phyloP scores from a whole-genome alignment of 2,329 filamentous ascomycete species.

The Ophiostoma montium region DNA sequence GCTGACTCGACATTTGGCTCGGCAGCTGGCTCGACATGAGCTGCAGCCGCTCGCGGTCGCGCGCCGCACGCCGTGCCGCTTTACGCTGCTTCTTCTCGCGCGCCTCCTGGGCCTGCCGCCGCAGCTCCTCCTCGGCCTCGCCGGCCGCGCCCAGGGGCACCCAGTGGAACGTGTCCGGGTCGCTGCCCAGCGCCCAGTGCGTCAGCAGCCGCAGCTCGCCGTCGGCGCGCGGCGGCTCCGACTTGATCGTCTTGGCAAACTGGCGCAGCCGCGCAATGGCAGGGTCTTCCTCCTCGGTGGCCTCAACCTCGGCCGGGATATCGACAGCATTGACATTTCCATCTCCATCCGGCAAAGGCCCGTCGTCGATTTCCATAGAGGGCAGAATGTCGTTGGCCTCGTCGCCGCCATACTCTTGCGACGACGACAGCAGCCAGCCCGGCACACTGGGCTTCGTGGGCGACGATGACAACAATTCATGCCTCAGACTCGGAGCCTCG shows the following conservation, averaged over 20 bases:
- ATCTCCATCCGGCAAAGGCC: neutral
- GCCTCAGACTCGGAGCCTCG: too few species aligned
- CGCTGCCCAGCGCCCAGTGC: slow-evolving; percentile 23
- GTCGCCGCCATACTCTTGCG: slow-evolving; percentile 4
- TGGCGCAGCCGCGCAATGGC: slow-evolving; percentile 21
- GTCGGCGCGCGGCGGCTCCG: slow-evolving; percentile 14
- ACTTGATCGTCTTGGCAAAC: slow-evolving; percentile 20
- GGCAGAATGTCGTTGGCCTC: neutral
- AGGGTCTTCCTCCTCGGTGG: slow-evolving; percentile 13
- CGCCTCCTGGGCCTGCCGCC: slow-evolving; percentile 13
- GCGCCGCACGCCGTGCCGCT: slow-evolving; percentile 16
- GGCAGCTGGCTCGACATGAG: neutral
- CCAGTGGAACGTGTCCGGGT: slow-evolving; percentile 22
- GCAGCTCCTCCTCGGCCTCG: slow-evolving; percentile 8
- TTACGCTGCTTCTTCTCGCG: slow-evolving; percentile 16
- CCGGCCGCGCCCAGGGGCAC: slow-evolving; percentile 8
- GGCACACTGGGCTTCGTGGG: slow-evolving; percentile 1
- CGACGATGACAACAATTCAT: slow-evolving; percentile 9
- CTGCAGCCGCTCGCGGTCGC: slow-evolving; percentile 13
- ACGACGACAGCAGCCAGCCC: slow-evolving; percentile 4
- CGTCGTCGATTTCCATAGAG: neutral
- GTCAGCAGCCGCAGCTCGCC: slow-evolving; percentile 18
- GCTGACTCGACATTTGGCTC: too few species aligned
- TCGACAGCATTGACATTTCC: neutral
- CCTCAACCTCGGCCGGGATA: too few species aligned